A percentile compares a stretch with the other conserved stretches of the same genome.
These are phyloP conservation scores for Candida sp. DNA, from an alignment of 1,139 yeast genomes.

Conservation along the genomic window DNA sequence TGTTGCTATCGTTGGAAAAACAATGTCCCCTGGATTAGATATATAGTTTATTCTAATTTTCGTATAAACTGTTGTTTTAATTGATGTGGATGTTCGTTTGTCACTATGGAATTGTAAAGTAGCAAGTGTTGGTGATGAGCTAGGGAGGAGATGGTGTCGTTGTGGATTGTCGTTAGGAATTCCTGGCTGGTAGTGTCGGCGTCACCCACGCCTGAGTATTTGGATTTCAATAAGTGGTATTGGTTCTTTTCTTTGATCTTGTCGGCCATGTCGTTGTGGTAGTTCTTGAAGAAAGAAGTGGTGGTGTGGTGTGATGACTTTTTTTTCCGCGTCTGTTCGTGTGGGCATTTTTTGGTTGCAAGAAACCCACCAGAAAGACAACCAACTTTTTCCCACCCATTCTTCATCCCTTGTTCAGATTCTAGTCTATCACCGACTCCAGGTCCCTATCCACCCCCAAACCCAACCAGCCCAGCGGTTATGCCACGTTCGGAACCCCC, in stretches of 20 bases:
- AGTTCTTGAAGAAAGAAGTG: not conserved
- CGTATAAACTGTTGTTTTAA: constrained; percentile 59
- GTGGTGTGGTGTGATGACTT: not conserved
- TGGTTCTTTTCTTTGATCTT: constrained; percentile 68
- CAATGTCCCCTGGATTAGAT: not conserved
- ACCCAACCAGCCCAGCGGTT: too few relatives aligned
- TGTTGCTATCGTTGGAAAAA: not conserved
- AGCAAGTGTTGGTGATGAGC: constrained; percentile 72
- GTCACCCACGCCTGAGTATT: constrained; percentile 75
- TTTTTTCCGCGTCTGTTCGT: not conserved
- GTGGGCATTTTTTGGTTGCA: too few relatives aligned
- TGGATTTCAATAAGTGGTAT: constrained; percentile 61
- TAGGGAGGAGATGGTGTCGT: constrained; percentile 77
- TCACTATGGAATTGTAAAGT: constrained; percentile 68
- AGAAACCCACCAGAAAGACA: too few relatives aligned
- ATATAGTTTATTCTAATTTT: constrained; percentile 48
- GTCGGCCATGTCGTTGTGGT: constrained; percentile 54
- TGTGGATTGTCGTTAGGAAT: constrained; percentile 55
- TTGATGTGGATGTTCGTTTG: constrained; percentile 55
- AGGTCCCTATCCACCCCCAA: too few relatives aligned
- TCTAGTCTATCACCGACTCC: too few relatives aligned
- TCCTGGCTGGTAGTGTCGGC: constrained; percentile 62
- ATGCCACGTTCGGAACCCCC: too few relatives aligned
- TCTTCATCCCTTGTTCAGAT: too few relatives aligned
- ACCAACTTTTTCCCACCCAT: too few relatives aligned